Conservation (phyloP, 495 filamentous ascomycete species). For the Terfezia boudieri region DNA sequence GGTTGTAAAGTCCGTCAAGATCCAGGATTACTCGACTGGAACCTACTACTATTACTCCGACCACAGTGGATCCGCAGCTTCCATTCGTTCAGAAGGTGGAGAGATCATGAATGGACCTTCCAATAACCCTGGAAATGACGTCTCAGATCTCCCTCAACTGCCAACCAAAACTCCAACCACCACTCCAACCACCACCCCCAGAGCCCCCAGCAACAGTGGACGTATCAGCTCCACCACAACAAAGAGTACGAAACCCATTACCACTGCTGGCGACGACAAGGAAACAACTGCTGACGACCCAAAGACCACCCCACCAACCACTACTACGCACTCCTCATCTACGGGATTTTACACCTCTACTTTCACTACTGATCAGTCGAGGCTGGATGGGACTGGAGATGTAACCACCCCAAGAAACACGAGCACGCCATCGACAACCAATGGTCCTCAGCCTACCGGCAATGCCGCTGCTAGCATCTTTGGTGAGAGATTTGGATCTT, state of each 20-base stretch:
- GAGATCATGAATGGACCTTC: neutral
- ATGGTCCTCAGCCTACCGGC: neutral
- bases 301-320: neutral
- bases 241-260: neutral
- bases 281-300: neutral
- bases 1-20: constrained; percentile 41
- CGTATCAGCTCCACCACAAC: neutral
- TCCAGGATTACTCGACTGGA: constrained; percentile 47
- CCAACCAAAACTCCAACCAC: neutral
- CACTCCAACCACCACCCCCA: neutral
- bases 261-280: neutral
- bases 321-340: too few relatives aligned
- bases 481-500: neutral
- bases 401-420: too few relatives aligned
- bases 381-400: too few relatives aligned
- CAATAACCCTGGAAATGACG: neutral
- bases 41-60: constrained; percentile 49
- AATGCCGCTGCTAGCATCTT: neutral
- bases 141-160: neutral
- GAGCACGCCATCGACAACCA: neutral
- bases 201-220: neutral
- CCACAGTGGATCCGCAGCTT: constrained; percentile 26
- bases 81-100: constrained; percentile 9
- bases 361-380: too few relatives aligned
- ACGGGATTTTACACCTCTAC: too few relatives aligned